These are phyloP conservation scores for Botrytis tulipae DNA, from an alignment of 2,329 filamentous ascomycete species.

Conservation along the genomic window DNA sequence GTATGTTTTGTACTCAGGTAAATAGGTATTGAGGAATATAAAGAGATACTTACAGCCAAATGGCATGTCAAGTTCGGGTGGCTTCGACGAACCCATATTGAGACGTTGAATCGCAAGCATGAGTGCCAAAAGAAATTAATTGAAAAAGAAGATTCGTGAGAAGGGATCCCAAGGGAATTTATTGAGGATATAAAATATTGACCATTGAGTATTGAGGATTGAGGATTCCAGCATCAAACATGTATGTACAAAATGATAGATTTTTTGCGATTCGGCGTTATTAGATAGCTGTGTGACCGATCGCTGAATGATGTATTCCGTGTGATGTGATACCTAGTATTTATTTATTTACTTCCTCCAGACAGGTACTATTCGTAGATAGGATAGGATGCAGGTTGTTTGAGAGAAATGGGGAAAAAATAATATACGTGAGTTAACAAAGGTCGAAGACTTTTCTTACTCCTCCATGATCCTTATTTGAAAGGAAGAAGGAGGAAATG, in stretches of 20 bases:
- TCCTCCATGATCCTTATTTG: not conserved
- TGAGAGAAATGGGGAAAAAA: not conserved
- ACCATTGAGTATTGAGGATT: not conserved
- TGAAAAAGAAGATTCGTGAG: not conserved
- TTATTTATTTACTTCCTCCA: not conserved
- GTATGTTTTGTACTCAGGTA: not conserved
- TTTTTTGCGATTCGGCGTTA: not conserved
- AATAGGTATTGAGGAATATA: not conserved
- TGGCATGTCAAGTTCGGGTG: slow-evolving; percentile 54
- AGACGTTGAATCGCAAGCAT: slow-evolving; percentile 57
- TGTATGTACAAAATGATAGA: not conserved
- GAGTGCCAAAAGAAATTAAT: slow-evolving; percentile 29
- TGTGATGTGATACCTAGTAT: not conserved
- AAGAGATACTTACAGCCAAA: slow-evolving; percentile 62
- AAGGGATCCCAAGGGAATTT: not conserved
- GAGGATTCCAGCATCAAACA: not conserved
- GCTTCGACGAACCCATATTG: slow-evolving; percentile 60
- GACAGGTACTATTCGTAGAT: not conserved
- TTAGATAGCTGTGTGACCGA: slow-evolving; percentile 5
- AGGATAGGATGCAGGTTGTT: not conserved
- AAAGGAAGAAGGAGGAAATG: not conserved
- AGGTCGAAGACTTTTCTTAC: not conserved
- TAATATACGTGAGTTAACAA: not conserved
- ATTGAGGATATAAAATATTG: not conserved
- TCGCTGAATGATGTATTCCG: not conserved